These are phyloP conservation scores for Camellia sinensis DNA, from an alignment of 148 eudicot species.

Conservation along the genomic window DNA sequence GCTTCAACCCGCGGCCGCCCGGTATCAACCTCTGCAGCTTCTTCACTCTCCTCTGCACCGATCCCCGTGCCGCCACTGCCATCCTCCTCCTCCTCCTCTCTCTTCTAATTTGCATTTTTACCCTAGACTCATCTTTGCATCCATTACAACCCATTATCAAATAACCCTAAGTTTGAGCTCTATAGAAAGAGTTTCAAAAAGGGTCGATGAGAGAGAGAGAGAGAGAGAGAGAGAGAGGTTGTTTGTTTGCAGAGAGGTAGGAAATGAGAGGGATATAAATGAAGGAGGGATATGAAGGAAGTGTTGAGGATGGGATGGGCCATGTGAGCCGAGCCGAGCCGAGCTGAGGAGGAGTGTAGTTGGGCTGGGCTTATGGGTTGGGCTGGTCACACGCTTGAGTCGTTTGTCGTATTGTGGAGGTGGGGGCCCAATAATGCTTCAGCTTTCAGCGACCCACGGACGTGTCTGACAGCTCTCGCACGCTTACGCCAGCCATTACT, in stretches of 20 bases:
- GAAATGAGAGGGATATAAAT: background rate
- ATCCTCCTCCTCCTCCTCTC: background rate
- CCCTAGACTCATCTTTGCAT: background rate
- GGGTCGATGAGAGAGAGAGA: background rate
- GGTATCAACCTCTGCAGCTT: constrained; percentile 55
- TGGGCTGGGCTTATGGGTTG: constrained; percentile 1
- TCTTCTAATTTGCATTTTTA: background rate
- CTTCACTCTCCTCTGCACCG: constrained; percentile 45
- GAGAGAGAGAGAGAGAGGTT: background rate
- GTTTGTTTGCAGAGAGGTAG: background rate
- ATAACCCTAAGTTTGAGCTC: background rate
- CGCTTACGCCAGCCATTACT: constrained; percentile 8
- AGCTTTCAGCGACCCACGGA: constrained; percentile 11
- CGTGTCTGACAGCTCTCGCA: constrained; percentile 15
- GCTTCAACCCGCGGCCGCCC: constrained; percentile 37
- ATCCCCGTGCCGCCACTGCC: background rate
- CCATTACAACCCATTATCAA: background rate
- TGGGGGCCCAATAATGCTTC: background rate
- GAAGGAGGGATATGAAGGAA: background rate
- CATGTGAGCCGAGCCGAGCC: background rate
- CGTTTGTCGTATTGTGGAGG: background rate
- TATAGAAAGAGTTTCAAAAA: too few species aligned
- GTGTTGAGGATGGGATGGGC: background rate
- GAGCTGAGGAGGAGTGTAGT: background rate
- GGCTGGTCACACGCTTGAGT: background rate